Conservation (phyloP, 805 yeast species). For the Pichia occidentalis region DNA sequence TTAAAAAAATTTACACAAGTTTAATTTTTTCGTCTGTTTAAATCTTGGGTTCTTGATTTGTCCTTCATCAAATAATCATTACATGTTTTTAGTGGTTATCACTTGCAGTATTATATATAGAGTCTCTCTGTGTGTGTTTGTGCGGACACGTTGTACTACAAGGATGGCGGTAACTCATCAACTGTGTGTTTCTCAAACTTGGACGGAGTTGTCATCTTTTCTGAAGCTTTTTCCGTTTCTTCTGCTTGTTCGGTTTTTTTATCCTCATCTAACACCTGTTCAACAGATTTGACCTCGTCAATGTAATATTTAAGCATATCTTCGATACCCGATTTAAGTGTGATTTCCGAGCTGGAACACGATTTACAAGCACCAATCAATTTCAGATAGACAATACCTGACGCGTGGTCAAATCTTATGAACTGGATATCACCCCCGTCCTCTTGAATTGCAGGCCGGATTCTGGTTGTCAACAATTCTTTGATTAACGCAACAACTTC, state of each 20-base stretch:
- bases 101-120: too few species aligned
- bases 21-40: too few species aligned
- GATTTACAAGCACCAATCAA: constrained; percentile 95
- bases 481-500: constrained; percentile 86
- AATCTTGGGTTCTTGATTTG: too few species aligned
- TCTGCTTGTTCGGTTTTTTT: constrained; percentile 47
- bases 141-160: too few species aligned
- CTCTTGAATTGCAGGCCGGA: constrained; percentile 96
- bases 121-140: too few species aligned
- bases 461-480: constrained; percentile 87
- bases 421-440: constrained; percentile 97
- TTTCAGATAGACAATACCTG: constrained; percentile 83
- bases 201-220: neutral
- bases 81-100: too few species aligned
- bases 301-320: constrained; percentile 96
- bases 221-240: constrained; percentile 17
- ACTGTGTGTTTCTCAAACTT: constrained; percentile 11
- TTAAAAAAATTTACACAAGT: too few species aligned
- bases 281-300: constrained; percentile 87
- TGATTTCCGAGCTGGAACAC: constrained; percentile 85
- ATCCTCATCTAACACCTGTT: constrained; percentile 80
- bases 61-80: too few species aligned
- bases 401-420: constrained; percentile 74
- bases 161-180: constrained; percentile 31
- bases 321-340: constrained; percentile 92